Percentiles rank a stretch among this genome's conserved stretches.
These are phyloP conservation scores for Kwoniella bestiolae DNA, from an alignment of 768 basidiomycete genomes.

Conservation along the genomic window DNA sequence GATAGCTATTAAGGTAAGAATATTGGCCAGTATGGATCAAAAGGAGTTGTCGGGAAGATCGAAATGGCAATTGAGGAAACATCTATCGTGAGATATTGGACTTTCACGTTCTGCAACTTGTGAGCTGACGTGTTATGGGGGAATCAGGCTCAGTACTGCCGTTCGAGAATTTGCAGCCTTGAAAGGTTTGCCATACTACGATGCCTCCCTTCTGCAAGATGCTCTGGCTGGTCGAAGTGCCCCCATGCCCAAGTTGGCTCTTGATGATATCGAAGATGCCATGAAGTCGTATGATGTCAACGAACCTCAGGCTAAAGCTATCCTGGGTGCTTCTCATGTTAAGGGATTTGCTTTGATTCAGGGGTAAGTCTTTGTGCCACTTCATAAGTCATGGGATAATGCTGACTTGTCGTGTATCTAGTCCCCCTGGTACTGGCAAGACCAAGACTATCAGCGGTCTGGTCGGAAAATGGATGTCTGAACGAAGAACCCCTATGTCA, in stretches of 20 bases:
- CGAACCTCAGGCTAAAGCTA: conserved; percentile 90
- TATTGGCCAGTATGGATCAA: conserved; percentile 47
- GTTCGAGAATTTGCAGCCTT: conserved; percentile 91
- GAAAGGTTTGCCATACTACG: conserved; percentile 78
- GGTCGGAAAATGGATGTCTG: conserved; percentile 78
- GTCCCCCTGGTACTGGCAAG: conserved; percentile 97
- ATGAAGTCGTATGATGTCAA: conserved; percentile 79
- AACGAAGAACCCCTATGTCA: conserved; percentile 63
- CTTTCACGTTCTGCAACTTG: no score
- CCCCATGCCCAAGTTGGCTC: conserved; percentile 59
- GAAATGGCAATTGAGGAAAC: conserved; percentile 75
- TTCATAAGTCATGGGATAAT: no score
- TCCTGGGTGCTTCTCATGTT: conserved; percentile 71
- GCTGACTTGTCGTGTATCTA: conserved; percentile 54
- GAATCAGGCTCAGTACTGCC: conserved; percentile 79
- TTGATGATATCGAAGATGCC: conserved; percentile 65
- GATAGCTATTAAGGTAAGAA: conserved; percentile 66
- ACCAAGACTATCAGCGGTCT: conserved; percentile 96
- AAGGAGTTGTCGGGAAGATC: conserved; percentile 69
- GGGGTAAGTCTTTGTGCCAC: conserved; percentile 68
- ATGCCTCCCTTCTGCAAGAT: conserved; percentile 64
- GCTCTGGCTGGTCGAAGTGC: conserved; percentile 73
- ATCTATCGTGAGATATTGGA: conserved; percentile 70
- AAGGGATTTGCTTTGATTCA: conserved; percentile 89
- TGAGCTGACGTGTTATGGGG: conserved; percentile 8